Conservation (phyloP, 352 stramenopile genomes). For the Phytophthora pluvialis region DNA sequence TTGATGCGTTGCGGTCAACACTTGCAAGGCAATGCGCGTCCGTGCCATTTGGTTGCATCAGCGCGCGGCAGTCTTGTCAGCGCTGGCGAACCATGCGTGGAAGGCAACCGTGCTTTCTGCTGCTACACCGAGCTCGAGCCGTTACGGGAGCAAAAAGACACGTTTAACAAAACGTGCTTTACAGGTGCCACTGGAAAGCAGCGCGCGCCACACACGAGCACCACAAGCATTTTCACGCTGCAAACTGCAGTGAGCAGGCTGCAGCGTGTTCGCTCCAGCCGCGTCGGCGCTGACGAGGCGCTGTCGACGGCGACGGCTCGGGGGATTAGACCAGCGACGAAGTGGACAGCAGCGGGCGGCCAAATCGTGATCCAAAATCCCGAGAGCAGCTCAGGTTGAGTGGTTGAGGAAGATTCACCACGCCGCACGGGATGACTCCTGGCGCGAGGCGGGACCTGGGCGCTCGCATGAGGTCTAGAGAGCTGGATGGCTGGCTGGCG, state of each 20-base stretch:
- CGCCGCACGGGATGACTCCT: not conserved
- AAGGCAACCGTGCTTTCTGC: too few species aligned
- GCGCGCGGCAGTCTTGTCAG: too few species aligned
- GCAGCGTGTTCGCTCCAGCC: too few species aligned
- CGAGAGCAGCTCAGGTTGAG: not conserved
- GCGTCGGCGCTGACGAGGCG: slow-evolving; percentile 15
- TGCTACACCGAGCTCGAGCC: not conserved
- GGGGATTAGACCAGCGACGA: slow-evolving; percentile 9
- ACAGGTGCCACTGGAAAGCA: not conserved
- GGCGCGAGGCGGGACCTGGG: too few species aligned
- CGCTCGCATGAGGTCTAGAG: too few species aligned
- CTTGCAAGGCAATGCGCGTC: not conserved
- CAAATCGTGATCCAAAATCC: slow-evolving; percentile 26
- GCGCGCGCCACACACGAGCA: not conserved
- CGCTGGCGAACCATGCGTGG: too few species aligned
- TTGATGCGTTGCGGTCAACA: slow-evolving; percentile 1
- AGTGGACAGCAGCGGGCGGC: slow-evolving; percentile 17
- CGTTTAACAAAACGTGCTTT: too few species aligned
- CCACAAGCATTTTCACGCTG: not conserved
- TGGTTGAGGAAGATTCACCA: slow-evolving; percentile 1
- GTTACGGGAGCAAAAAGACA: too few species aligned
- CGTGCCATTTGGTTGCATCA: not conserved
- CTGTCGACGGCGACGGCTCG: slow-evolving; percentile 8
- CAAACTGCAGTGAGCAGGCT: too few species aligned
- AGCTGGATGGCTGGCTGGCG: too few species aligned